Evolutionary conservation across 352 stramenopile species (phyloP).

Genomic region (Globisporangium paroecandrum): DNA sequence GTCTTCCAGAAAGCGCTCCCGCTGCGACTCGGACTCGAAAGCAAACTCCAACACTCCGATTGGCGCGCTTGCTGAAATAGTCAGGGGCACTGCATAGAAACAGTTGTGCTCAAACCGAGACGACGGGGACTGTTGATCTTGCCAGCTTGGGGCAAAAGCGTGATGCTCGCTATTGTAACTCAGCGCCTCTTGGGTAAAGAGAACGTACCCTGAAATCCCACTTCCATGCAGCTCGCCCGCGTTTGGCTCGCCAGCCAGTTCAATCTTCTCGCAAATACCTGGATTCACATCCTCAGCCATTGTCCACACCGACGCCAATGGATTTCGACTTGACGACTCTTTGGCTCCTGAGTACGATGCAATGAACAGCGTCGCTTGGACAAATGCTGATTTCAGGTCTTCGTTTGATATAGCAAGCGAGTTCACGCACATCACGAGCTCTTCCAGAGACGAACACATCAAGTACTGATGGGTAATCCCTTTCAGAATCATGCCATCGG

Average conservation of each 20-base stretch:
- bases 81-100: constrained; percentile 9
- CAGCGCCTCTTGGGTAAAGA: constrained; percentile 10
- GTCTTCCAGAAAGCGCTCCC: constrained; percentile 10
- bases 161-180: constrained; percentile 10
- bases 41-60: constrained; percentile 16
- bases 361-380: constrained; percentile 3
- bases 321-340: neutral
- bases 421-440: constrained; percentile 13
- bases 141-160: constrained; percentile 1
- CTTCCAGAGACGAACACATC: constrained; percentile 12
- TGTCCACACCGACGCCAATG: constrained; percentile 5
- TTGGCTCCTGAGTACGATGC: neutral
- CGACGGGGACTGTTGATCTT: neutral
- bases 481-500: neutral
- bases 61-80: neutral
- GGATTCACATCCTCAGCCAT: neutral
- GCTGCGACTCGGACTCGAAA: constrained; percentile 14
- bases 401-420: constrained; percentile 3
- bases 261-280: neutral
- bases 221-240: neutral
- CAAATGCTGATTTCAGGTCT: constrained; percentile 2
- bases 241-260: constrained; percentile 3
- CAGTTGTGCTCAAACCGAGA: neutral
- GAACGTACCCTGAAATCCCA: constrained; percentile 9
- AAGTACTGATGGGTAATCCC: neutral